These are phyloP conservation scores for Adansonia grandidieri DNA, from an alignment of 441 rosid species.

Conservation along the genomic window DNA sequence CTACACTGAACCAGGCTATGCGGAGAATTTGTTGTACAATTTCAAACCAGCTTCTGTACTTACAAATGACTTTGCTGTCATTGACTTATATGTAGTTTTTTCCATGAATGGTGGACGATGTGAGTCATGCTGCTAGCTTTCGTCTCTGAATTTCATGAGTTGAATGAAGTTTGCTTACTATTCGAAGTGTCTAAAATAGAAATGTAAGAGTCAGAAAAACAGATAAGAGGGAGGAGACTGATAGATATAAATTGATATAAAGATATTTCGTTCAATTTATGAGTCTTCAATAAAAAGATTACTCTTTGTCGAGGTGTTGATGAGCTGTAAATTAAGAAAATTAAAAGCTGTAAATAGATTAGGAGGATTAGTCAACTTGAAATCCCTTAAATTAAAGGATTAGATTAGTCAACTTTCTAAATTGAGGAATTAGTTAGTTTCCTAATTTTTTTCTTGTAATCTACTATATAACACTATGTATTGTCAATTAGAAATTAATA, in stretches of 20 bases:
- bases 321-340: too few species aligned
- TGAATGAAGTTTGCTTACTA: neutral
- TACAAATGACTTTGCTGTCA: constrained; percentile 11
- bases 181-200: neutral
- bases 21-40: neutral
- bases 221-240: neutral
- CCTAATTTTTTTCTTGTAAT: too few species aligned
- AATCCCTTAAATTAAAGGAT: too few species aligned
- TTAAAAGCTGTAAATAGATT: too few species aligned
- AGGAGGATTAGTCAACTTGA: too few species aligned
- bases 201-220: neutral
- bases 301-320: neutral
- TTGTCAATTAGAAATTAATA: too few species aligned
- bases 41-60: neutral
- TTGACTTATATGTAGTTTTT: neutral
- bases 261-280: constrained; percentile 18
- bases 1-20: neutral
- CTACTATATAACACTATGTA: too few species aligned
- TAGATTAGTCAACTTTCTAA: too few species aligned
- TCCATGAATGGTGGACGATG: neutral
- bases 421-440: too few species aligned
- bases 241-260: neutral
- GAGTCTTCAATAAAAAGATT: constrained; percentile 3
- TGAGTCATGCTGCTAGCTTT: neutral
- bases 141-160: neutral